Evolutionary conservation across 768 basidiomycete species (phyloP), one percentile per base, ranked within the genome.

Genomic region (Kwoniella bestiolae): DNA sequence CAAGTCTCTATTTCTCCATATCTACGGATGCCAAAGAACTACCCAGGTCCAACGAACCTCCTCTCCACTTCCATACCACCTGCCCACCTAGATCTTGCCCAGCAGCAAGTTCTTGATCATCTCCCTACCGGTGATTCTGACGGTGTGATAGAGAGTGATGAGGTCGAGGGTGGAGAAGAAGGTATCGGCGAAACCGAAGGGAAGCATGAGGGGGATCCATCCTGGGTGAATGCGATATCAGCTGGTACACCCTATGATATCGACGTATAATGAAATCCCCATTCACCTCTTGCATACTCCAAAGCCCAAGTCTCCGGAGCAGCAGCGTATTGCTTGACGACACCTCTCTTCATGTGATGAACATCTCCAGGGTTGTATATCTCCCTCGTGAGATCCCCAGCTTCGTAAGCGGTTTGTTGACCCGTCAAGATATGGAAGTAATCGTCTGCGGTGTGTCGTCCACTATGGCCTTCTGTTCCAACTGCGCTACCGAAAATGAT

Each of bases 251-350:
- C 31, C 26, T n/a, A 5, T 7, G 32, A n/a, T 32, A 11, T 29
- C 34, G 16, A 41, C 18, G 12, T 41, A 18, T 11, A 63, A 9
- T 16, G 5, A 5, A 52, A 3, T 28, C 23, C 29, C 12, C 1
- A 83, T 86, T 41, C 71, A 94, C 95, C 95, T 80, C 90, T 82
- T 45, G 94, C 95, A 73, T 95, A 94, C 81, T 99, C 96, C 69
- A 99, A 82, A 7, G 96, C 96, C 80, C 92, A 98, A 79, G 92
- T 95, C 14, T 92, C 94, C 65, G 94, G 87, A 76, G 92, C 92
- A 91, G 97, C 94, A 81, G 94, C 95, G 83, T 98, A 98, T 82
- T 99, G 96, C 84, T 96, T 97, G 61, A 88, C 89, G 2, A 86
- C 85, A 4, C 93, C 93, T 41, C 95, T 84, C 9, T 85, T 88